Evolutionary conservation across 306 rosid species (phyloP), one percentile per base, ranked within the genome.

Genomic region (Cucumis melo): DNA sequence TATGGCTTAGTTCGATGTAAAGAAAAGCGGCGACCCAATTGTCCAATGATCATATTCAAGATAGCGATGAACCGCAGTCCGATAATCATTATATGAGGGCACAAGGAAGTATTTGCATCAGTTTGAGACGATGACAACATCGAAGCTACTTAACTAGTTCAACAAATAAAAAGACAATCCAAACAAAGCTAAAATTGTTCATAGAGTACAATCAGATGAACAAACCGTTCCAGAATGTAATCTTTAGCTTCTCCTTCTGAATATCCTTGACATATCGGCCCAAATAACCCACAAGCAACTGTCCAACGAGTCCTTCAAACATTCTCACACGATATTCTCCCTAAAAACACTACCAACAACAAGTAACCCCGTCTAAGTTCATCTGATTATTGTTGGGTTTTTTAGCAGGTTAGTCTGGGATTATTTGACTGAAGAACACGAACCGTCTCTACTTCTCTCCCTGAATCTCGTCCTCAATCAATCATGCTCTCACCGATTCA

Each of bases 191-290:
- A 19, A 77, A 24, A 73, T n/a, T 44, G 67, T 44, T 63, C 9
- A 20, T 3, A 39, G 4, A 36, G 60, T 41, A 14, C 2, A 68
- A 56, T 15, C 21, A 21, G 55, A 57, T 7, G 64, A 23, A 21
- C 27, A 7, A 72, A 91, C 98, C 98, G 23, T 89, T 84, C 91
- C 89, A 87, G 41, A 93, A 84, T 27, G 90, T 85, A 83, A 93
- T 86, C 84, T 93, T 93, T 63, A 93, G 92, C 87, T 93, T 91
- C 72, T 91, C 89, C 78, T 85, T 90, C 88, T 88, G 97, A 34
- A 93, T 87, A 83, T 93, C 97, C 81, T 87, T 91, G 78, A 93
- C 81, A 76, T 88, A 93, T 70, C 87, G 89, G 16, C 97, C 91
- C 19, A 93, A 78, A 82, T 89, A 93, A 32, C 98, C 98, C 66